These are phyloP conservation scores for Fraxinus paxiana DNA, from an alignment of 305 asterid genomes.

Conservation along the genomic window DNA sequence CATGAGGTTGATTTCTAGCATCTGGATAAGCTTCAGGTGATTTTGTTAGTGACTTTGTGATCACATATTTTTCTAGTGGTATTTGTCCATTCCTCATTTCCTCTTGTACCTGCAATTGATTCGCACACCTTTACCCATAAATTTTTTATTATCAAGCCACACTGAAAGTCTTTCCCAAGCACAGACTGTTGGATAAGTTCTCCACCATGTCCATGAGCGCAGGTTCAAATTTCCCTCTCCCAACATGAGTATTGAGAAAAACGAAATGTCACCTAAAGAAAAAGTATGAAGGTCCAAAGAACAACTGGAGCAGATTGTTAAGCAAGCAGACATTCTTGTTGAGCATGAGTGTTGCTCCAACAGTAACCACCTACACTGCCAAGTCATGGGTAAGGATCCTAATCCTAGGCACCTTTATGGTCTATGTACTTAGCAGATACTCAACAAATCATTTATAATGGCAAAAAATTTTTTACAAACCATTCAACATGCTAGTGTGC, in stretches of 20 bases:
- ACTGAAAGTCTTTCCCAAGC: conserved; percentile 1
- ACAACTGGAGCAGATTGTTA: conserved; percentile 17
- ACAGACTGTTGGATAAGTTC: conserved; percentile 1
- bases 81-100: conserved; percentile 89
- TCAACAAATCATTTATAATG: not conserved
- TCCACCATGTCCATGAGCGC: conserved; percentile 4
- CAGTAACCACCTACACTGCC: conserved; percentile 3
- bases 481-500: not conserved
- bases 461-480: not conserved
- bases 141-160: conserved; percentile 12
- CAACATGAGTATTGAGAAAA: not conserved
- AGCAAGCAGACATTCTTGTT: not conserved
- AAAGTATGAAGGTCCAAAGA: not conserved
- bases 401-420: conserved; percentile 1
- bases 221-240: conserved; percentile 12
- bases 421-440: conserved; percentile 8
- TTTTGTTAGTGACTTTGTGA: conserved; percentile 84
- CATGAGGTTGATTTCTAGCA: conserved; percentile 94
- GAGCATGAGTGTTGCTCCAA: not conserved
- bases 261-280: not conserved
- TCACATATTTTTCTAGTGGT: conserved; percentile 79
- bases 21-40: conserved; percentile 97
- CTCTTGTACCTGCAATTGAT: conserved; percentile 67
- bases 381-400: not conserved
- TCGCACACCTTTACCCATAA: conserved; percentile 7